Conservation (phyloP, 768 basidiomycete species). For the Pisolithus albus region DNA sequence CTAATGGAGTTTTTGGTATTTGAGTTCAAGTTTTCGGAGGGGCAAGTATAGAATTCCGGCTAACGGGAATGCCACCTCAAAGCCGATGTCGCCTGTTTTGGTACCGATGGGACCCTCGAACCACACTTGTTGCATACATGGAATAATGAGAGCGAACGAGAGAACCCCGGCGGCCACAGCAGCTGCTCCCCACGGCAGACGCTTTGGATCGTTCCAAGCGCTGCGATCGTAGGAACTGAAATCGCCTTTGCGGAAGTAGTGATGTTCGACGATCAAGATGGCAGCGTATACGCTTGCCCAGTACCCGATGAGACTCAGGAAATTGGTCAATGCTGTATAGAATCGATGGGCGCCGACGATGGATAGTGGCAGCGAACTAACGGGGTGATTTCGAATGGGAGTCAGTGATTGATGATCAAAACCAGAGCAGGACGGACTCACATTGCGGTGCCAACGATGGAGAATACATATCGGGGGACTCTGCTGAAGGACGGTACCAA, state of each 20-base stretch:
- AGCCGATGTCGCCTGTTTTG: constrained; percentile 63
- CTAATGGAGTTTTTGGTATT: constrained; percentile 21
- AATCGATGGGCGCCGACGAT: constrained; percentile 67
- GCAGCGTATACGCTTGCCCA: constrained; percentile 53
- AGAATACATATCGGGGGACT: constrained; percentile 67
- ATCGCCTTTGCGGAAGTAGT: constrained; percentile 50
- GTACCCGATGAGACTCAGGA: constrained; percentile 66
- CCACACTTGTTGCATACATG: constrained; percentile 67
- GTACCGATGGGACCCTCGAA: constrained; percentile 63
- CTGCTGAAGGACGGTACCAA: constrained; percentile 50
- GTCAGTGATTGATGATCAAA: constrained; percentile 3
- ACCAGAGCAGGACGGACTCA: constrained; percentile 28
- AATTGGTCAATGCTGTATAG: constrained; percentile 54
- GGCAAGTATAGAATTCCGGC: constrained; percentile 46
- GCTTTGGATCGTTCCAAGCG: constrained; percentile 44
- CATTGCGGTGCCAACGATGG: constrained; percentile 60
- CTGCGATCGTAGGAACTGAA: constrained; percentile 43
- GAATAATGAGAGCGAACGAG: constrained; percentile 51
- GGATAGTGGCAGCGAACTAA: constrained; percentile 58
- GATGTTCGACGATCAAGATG: constrained; percentile 60
- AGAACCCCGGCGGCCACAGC: constrained; percentile 47
- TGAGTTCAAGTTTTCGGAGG: constrained; percentile 46
- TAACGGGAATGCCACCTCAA: constrained; percentile 51
- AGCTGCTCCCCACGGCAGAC: constrained; percentile 57
- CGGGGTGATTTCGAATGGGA: neutral